Conservation (phyloP, 2,329 filamentous ascomycete genomes). For the Calonectria leucothoes region DNA sequence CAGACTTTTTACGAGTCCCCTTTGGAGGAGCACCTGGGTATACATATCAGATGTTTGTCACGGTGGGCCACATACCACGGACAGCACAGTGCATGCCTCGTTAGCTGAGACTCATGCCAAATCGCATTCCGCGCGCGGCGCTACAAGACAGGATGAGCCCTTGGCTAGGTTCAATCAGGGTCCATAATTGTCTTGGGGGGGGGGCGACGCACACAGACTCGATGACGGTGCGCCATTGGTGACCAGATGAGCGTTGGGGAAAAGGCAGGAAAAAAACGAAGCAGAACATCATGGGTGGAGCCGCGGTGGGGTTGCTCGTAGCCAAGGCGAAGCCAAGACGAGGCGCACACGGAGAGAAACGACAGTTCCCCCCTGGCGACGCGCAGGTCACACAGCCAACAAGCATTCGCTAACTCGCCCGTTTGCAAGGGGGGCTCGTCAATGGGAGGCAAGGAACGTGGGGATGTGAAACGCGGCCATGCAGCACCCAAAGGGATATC, state of each 20-base stretch:
- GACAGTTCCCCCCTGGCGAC: neutral
- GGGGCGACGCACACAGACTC: neutral
- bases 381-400: neutral
- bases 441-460: conserved; percentile 1
- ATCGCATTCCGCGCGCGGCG: conserved; percentile 6
- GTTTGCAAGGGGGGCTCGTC: neutral
- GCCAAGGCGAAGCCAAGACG: conserved; percentile 5
- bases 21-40: conserved; percentile 3
- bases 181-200: neutral
- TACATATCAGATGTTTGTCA: neutral
- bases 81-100: neutral
- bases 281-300: conserved; percentile 1
- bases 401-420: neutral
- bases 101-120: conserved; percentile 8
- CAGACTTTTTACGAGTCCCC: conserved; percentile 1
- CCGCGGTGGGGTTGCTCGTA: neutral
- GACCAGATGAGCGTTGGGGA: neutral
- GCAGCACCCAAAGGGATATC: neutral
- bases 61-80: neutral
- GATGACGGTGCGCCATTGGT: neutral
- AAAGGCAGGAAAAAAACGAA: neutral
- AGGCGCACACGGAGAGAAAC: neutral
- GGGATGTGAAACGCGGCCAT: conserved; percentile 3
- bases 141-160: neutral
- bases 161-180: neutral